Conservation (phyloP, 129 eudicot species). For the Centaurea solstitialis region DNA sequence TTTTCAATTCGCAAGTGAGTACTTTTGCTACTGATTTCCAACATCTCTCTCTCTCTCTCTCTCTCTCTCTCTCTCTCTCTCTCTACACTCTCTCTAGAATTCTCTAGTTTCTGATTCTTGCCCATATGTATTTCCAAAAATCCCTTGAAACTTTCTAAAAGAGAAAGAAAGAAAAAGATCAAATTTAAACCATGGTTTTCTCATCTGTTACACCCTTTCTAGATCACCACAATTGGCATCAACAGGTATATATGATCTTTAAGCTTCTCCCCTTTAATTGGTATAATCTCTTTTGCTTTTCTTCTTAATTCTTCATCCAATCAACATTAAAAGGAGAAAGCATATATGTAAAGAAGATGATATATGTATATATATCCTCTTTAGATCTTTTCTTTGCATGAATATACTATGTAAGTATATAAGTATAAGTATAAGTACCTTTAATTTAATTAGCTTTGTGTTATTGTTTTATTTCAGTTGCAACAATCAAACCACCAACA, state of each 20-base stretch:
- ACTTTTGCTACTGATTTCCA: too few species aligned
- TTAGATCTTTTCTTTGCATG: conserved; percentile 39
- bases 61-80: conserved; percentile 40
- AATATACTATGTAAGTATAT: conserved; percentile 49
- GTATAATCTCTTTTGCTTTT: conserved; percentile 23
- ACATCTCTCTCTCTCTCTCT: conserved; percentile 48
- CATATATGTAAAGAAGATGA: conserved; percentile 34
- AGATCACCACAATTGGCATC: conserved; percentile 83
- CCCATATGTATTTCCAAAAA: conserved; percentile 68
- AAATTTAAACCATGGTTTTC: conserved; percentile 69
- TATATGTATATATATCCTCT: conserved; percentile 35
- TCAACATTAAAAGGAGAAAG: conserved; percentile 48
- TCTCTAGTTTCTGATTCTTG: conserved; percentile 51
- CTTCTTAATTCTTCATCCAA: conserved; percentile 45
- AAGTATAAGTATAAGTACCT: conserved; percentile 19
- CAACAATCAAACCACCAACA: conserved; percentile 62
- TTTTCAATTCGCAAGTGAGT: too few species aligned
- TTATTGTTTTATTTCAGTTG: conserved; percentile 42
- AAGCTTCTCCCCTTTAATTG: conserved; percentile 30
- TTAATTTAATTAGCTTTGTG: conserved; percentile 24
- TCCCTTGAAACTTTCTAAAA: conserved; percentile 67
- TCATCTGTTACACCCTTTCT: conserved; percentile 84
- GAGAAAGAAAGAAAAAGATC: conserved; percentile 41
- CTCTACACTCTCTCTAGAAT: conserved; percentile 33
- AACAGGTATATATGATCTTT: conserved; percentile 56